These are phyloP conservation scores for Escovopsis sp. DNA, from an alignment of 2,329 filamentous ascomycete species.

Conservation along the genomic window DNA sequence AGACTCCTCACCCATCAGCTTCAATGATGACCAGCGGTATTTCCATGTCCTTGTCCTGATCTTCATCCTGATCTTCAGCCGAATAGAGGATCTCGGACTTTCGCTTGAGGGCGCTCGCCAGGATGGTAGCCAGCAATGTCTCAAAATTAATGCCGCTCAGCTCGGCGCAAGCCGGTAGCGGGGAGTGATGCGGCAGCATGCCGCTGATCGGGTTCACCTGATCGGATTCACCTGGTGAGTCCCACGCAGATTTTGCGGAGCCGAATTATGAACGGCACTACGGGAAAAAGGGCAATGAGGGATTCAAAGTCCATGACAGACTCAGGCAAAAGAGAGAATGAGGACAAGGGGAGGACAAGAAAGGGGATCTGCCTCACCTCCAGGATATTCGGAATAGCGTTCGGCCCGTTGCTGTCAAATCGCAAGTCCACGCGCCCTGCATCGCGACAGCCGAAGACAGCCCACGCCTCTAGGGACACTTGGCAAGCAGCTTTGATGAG, in stretches of 20 bases:
- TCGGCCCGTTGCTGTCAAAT: constrained; percentile 1
- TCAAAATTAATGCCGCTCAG: constrained; percentile 2
- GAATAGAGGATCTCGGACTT: background rate
- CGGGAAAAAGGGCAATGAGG: no score
- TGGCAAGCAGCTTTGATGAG: constrained; percentile 3
- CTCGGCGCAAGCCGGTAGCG: constrained; percentile 1
- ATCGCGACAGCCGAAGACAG: constrained; percentile 3
- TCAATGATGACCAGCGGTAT: no score
- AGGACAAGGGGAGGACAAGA: no score
- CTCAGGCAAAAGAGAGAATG: no score
- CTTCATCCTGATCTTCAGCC: no score
- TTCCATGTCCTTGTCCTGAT: no score
- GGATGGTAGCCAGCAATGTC: constrained; percentile 1
- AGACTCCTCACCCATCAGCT: no score
- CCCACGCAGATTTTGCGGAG: no score
- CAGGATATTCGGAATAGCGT: constrained; percentile 2
- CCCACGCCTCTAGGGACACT: constrained; percentile 2
- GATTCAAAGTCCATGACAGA: no score
- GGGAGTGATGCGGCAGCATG: constrained; percentile 3
- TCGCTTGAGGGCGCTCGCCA: background rate
- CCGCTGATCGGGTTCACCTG: constrained; percentile 4
- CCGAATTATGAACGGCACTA: no score
- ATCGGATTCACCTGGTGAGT: no score
- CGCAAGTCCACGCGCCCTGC: constrained; percentile 5
- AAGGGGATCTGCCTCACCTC: constrained; percentile 1